Evolutionary conservation across 257 asterid species (phyloP).

Genomic region (Nicotiana benthamiana): DNA sequence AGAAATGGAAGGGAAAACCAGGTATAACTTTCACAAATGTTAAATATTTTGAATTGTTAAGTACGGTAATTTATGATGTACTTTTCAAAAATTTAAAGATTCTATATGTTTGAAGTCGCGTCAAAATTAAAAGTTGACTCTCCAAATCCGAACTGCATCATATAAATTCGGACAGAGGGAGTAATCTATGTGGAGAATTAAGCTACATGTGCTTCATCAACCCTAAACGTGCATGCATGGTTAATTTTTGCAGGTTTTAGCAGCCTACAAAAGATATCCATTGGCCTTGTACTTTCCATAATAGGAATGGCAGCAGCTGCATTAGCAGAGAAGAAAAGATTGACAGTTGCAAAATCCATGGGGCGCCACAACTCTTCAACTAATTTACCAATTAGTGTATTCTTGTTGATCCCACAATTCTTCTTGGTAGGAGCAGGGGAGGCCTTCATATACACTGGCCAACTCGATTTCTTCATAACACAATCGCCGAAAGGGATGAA

Average conservation of each 20-base stretch:
- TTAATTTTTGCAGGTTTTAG: slow-evolving; percentile 39
- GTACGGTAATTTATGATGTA: too few relatives aligned
- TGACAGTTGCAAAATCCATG: slow-evolving; percentile 39
- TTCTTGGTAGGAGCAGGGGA: slow-evolving; percentile 77
- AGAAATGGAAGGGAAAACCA: slow-evolving; percentile 67
- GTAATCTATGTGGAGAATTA: not conserved
- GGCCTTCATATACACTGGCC: slow-evolving; percentile 88
- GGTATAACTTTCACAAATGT: slow-evolving; percentile 23
- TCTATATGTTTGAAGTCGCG: too few relatives aligned
- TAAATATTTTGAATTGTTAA: too few relatives aligned
- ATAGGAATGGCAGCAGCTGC: slow-evolving; percentile 74
- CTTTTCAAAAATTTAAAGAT: too few relatives aligned
- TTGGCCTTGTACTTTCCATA: slow-evolving; percentile 59
- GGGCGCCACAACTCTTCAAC: slow-evolving; percentile 14
- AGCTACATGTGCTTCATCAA: not conserved
- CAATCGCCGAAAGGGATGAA: slow-evolving; percentile 88
- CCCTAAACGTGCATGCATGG: not conserved
- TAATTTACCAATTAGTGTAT: slow-evolving; percentile 51
- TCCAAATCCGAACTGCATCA: too few relatives aligned
- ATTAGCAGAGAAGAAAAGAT: slow-evolving; percentile 49
- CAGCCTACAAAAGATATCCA: slow-evolving; percentile 48
- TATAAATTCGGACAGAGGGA: too few relatives aligned
- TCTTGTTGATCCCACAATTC: slow-evolving; percentile 74
- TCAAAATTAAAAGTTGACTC: too few relatives aligned
- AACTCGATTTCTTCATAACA: slow-evolving; percentile 81